Conservation (phyloP, 108 stramenopile genomes). For the Seminavis robusta region DNA sequence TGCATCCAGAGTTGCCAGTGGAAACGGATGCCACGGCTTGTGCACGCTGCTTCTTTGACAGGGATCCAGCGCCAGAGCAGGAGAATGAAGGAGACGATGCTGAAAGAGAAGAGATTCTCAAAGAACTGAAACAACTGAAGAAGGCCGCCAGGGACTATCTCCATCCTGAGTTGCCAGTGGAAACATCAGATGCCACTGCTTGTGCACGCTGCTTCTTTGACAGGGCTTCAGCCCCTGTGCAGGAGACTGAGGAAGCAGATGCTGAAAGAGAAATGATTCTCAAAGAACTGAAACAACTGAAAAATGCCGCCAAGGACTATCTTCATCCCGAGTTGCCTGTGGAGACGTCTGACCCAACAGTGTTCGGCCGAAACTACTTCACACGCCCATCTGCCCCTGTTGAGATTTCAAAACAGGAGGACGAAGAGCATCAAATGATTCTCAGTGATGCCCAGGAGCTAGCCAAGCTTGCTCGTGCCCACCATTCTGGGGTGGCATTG, state of each 20-base stretch:
- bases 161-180: constrained; percentile 41
- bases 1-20: constrained; percentile 53
- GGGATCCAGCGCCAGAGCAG: constrained; percentile 34
- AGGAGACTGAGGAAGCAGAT: neutral
- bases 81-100: constrained; percentile 17
- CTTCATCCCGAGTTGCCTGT: constrained; percentile 34
- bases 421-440: constrained; percentile 25
- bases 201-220: constrained; percentile 54
- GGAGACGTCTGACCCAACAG: constrained; percentile 15
- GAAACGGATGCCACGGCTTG: constrained; percentile 14
- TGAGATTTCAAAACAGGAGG: constrained; percentile 30
- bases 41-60: constrained; percentile 51
- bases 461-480: constrained; percentile 49
- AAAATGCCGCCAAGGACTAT: constrained; percentile 17
- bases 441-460: constrained; percentile 43
- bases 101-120: constrained; percentile 19
- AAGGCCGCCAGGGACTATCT: constrained; percentile 27
- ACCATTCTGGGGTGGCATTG: constrained; percentile 30
- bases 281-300: constrained; percentile 15
- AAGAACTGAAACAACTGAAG: constrained; percentile 46
- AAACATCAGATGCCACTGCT: constrained; percentile 19
- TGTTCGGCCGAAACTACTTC: constrained; percentile 55
- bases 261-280: constrained; percentile 16
- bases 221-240: too few relatives aligned
- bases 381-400: constrained; percentile 41